These are phyloP conservation scores for Corymbia maculata DNA, from an alignment of 345 rosid species.

Conservation along the genomic window DNA sequence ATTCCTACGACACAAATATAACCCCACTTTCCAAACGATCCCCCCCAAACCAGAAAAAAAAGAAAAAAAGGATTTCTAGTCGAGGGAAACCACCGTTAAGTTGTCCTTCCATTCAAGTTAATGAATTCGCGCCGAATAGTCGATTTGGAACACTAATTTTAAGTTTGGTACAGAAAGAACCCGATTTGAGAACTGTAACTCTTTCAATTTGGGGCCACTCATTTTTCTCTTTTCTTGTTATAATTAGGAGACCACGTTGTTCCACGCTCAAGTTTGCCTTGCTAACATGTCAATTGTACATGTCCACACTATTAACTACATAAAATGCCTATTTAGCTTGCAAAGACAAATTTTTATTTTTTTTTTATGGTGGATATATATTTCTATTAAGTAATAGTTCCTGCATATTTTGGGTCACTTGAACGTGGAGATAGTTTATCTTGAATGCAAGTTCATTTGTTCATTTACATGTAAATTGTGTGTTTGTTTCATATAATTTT, in stretches of 20 bases:
- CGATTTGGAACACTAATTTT: background rate
- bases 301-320: background rate
- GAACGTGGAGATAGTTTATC: background rate
- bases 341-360: background rate
- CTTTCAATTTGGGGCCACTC: background rate
- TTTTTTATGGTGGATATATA: background rate
- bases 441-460: background rate
- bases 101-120: background rate
- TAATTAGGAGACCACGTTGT: background rate
- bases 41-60: background rate
- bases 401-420: background rate
- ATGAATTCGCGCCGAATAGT: background rate
- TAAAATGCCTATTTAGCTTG: rapidly evolving
- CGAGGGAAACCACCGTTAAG: background rate
- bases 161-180: background rate
- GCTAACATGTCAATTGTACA: background rate
- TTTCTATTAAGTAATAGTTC: background rate
- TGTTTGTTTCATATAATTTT: background rate
- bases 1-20: background rate
- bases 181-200: background rate
- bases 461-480: background rate
- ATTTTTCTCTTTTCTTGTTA: background rate
- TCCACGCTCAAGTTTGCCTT: background rate
- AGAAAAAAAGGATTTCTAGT: rapidly evolving
- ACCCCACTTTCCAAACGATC: background rate